A percentile compares a stretch with the other conserved stretches of the same genome.
Evolutionary conservation across 345 rosid genomes (phyloP).

Genomic region (Eucalyptus leucophloia): DNA sequence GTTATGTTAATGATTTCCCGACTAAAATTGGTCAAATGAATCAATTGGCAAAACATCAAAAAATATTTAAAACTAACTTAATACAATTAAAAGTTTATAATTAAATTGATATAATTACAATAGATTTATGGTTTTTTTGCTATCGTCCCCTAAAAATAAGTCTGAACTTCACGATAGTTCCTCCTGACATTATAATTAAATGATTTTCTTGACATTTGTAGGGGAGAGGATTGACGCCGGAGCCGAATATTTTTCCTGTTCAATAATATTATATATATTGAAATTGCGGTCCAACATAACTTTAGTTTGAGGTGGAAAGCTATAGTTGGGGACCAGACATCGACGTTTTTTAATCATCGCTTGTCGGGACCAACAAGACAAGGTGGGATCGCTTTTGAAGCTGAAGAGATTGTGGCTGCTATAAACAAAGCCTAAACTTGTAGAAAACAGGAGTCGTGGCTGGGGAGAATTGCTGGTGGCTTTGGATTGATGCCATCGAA

Average conservation of each 20-base stretch:
- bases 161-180: background rate
- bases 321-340: background rate
- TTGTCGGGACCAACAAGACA: background rate
- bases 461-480: background rate
- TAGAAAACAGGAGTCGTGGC: background rate
- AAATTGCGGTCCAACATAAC: background rate
- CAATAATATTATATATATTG: background rate
- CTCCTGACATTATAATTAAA: background rate
- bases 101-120: accelerated
- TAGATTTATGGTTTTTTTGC: accelerated
- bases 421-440: background rate
- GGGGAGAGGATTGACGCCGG: background rate
- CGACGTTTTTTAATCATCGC: background rate
- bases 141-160: background rate
- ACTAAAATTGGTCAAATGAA: accelerated
- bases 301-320: background rate
- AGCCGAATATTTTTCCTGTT: background rate
- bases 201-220: background rate
- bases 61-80: too few relatives aligned
- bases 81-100: too few relatives aligned
- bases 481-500: background rate
- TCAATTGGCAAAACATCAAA: too few relatives aligned
- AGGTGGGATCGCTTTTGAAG: background rate
- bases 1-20: accelerated
- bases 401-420: background rate